Percentiles rank a stretch among this genome's conserved stretches.
Evolutionary conservation across 768 basidiomycete genomes (phyloP).

Genomic region (Auricularia sp.): DNA sequence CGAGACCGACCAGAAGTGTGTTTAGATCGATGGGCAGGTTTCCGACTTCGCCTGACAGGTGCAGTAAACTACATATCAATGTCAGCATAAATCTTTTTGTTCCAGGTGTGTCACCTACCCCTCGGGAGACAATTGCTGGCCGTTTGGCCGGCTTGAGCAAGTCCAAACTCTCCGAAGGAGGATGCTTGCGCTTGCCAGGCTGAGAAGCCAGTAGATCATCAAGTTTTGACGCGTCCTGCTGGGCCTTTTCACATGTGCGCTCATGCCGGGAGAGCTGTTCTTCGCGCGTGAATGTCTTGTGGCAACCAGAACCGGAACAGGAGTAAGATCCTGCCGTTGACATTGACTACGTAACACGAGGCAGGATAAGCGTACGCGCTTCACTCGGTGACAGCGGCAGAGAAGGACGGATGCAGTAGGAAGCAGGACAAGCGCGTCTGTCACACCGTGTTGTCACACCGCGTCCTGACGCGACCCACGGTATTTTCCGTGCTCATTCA

Average conservation of each 20-base stretch:
- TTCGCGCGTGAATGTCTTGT: background rate
- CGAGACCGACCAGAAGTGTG: too few species aligned
- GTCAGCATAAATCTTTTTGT: too few species aligned
- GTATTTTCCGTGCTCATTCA: background rate
- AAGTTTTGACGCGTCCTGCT: background rate
- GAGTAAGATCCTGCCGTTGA: background rate
- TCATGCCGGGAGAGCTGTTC: background rate
- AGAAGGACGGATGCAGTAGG: background rate
- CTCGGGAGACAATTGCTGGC: background rate
- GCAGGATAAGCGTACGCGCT: background rate
- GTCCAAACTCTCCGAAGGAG: background rate
- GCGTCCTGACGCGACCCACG: background rate
- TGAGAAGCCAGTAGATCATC: background rate
- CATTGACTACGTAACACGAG: background rate
- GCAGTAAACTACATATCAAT: too few species aligned
- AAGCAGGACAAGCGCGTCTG: background rate
- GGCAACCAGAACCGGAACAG: background rate
- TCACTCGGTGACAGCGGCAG: background rate
- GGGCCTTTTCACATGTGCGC: background rate
- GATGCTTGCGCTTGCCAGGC: background rate
- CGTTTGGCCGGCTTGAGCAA: background rate
- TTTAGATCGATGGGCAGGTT: too few species aligned
- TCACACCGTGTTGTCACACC: background rate
- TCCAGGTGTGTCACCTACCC: background rate
- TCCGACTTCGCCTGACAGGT: too few species aligned